These are phyloP conservation scores for Euphorbia corollata DNA, from an alignment of 441 rosid genomes.

Conservation along the genomic window DNA sequence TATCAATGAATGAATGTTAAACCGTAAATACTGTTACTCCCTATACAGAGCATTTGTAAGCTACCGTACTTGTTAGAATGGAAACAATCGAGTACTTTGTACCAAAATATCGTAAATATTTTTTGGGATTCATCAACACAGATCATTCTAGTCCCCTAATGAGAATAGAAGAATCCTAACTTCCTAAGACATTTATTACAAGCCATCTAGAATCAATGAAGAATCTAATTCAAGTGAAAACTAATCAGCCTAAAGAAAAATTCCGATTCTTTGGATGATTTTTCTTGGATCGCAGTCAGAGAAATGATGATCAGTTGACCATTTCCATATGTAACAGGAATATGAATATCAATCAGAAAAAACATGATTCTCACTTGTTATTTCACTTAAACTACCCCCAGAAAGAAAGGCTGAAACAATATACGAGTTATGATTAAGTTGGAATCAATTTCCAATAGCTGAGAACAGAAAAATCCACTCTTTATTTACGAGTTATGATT, in stretches of 20 bases:
- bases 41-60: background rate
- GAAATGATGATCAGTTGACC: background rate
- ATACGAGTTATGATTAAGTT: background rate
- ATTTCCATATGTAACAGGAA: conserved; percentile 5
- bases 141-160: background rate
- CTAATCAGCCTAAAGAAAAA: background rate
- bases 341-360: background rate
- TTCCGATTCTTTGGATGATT: background rate
- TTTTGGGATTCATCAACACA: background rate
- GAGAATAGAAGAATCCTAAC: background rate
- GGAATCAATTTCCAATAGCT: background rate
- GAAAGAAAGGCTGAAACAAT: conserved; percentile 5
- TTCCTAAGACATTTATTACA: background rate
- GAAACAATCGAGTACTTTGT: background rate
- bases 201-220: background rate
- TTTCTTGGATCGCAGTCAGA: background rate
- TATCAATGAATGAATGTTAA: no score
- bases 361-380: background rate
- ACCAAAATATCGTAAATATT: background rate
- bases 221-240: background rate
- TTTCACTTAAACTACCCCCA: background rate
- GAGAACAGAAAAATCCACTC: background rate
- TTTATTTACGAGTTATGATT: background rate
- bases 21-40: background rate
- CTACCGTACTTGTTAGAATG: background rate